phyloP scores from a whole-genome alignment of 1,139 yeast genomes.

The Pichia sp. region DNA sequence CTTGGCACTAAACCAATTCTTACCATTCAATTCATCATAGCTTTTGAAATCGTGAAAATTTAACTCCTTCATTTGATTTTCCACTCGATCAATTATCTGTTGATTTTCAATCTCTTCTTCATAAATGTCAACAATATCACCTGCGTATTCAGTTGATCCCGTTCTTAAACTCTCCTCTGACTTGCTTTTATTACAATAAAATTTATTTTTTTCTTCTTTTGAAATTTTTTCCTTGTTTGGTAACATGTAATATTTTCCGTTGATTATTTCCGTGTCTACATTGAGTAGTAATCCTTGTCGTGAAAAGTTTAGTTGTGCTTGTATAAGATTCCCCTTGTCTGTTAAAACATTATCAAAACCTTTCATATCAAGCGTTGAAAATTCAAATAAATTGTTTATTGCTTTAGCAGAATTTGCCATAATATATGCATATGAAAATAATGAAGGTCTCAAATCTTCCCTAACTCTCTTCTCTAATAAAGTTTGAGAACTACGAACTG shows the following conservation, averaged over 20 bases:
- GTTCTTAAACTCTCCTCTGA: not conserved
- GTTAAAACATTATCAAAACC: not conserved
- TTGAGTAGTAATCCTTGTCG: not conserved
- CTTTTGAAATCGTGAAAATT: too few species aligned
- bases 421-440: conserved; percentile 5
- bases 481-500: conserved; percentile 5
- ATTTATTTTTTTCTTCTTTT: not conserved
- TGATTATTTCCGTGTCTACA: not conserved
- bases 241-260: not conserved
- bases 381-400: not conserved
- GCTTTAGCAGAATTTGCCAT: conserved; percentile 1
- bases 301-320: not conserved
- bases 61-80: too few species aligned
- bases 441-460: conserved; percentile 5
- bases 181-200: not conserved
- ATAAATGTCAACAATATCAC: not conserved
- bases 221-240: not conserved
- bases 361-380: not conserved
- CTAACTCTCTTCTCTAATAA: conserved; percentile 8
- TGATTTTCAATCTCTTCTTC: not conserved
- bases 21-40: not conserved
- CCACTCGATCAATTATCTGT: not conserved
- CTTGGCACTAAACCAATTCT: not conserved
- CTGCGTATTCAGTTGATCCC: not conserved
- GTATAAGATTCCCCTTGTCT: not conserved